Base-by-base conservation (phyloP, 202 grass and related monocot genomes). In the Schoenoplectus triqueter region DNA sequence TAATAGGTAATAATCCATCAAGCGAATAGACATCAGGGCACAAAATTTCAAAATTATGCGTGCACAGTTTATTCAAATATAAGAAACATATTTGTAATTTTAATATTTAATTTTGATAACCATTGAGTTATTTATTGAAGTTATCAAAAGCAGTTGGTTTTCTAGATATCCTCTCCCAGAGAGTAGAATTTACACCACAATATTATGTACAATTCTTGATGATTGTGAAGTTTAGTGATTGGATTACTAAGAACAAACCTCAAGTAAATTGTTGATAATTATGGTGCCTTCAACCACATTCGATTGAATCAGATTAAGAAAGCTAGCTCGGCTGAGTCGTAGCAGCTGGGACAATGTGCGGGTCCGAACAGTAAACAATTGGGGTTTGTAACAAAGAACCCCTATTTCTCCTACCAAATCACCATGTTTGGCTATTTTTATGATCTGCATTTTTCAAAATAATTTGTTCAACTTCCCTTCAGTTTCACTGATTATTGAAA, bases 371-470 rank as follows among this genome's bases (percentile, higher is more conserved):
- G 96, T 99, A 70, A 92, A 94, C 61, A 99, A 48, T 83, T 99
- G 96, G 57, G 96, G 96, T 80, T 90, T 91, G 69, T 96, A 99
- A 50, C 96, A 99, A 88, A 99, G 91, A 82, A 99, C 87, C 1
- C 96, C 96, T 75, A 99, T 90, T 87, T 95, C 96, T 91, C 96
- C 96, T 87, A 99, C 82, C 82, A 94, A 78, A 61, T 96, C 96
- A 86, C 93, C 96, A 57, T 88, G 86, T 54, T 85, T 92, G 54
- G 91, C 84, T 63, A 87, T 75, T 67, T 82, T 81, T 44, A 64
- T 65, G 40, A 89, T 66, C 96, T 99, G 84, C 78, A 89, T n/a
- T 85, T 73, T 52, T 76, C 52, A 83, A 13, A 69, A 56, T 19
- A 60, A 77, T 39, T 41, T 86, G 31, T 87, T 45, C 1, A 72